A percentile compares a stretch with the other conserved stretches of the same genome.
phyloP scores from a whole-genome alignment of 164 flowering plant species.

The Macadamia tetraphylla region DNA sequence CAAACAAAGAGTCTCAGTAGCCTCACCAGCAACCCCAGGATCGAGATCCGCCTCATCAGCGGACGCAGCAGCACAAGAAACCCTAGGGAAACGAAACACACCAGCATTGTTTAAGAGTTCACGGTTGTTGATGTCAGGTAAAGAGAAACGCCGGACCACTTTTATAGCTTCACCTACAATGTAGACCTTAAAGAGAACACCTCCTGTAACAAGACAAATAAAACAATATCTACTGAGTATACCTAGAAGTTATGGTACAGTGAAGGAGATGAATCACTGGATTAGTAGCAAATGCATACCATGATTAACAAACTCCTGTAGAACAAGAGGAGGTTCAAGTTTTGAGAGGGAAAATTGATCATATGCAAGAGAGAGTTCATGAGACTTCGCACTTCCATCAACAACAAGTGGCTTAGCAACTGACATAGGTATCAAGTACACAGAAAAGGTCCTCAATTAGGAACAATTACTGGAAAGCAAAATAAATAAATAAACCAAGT shows the following conservation, averaged over 20 bases:
- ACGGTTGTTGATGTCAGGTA: slow-evolving; percentile 68
- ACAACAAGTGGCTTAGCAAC: slow-evolving; percentile 91
- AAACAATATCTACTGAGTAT: background rate
- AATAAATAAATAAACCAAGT: background rate
- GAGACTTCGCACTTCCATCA: slow-evolving; percentile 88
- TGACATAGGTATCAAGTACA: slow-evolving; percentile 27
- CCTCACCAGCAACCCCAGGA: slow-evolving; percentile 78
- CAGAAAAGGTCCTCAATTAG: background rate
- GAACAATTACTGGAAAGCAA: background rate
- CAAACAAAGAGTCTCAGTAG: background rate
- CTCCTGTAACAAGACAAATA: slow-evolving; percentile 44
- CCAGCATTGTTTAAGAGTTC: slow-evolving; percentile 61
- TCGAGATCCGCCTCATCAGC: slow-evolving; percentile 96
- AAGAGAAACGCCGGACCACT: slow-evolving; percentile 87
- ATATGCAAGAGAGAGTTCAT: slow-evolving; percentile 84
- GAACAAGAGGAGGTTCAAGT: slow-evolving; percentile 91
- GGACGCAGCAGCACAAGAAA: slow-evolving; percentile 94
- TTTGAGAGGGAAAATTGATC: slow-evolving; percentile 69
- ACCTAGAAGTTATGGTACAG: background rate
- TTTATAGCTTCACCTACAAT: slow-evolving; percentile 87
- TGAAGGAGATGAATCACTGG: background rate
- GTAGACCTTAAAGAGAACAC: slow-evolving; percentile 89
- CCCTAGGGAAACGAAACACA: slow-evolving; percentile 79
- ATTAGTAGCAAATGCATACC: slow-evolving; percentile 35
- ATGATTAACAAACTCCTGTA: slow-evolving; percentile 97